Evolutionary conservation across 2,329 filamentous ascomycete species (phyloP).

Genomic region (Teratosphaeria zuluensis): DNA sequence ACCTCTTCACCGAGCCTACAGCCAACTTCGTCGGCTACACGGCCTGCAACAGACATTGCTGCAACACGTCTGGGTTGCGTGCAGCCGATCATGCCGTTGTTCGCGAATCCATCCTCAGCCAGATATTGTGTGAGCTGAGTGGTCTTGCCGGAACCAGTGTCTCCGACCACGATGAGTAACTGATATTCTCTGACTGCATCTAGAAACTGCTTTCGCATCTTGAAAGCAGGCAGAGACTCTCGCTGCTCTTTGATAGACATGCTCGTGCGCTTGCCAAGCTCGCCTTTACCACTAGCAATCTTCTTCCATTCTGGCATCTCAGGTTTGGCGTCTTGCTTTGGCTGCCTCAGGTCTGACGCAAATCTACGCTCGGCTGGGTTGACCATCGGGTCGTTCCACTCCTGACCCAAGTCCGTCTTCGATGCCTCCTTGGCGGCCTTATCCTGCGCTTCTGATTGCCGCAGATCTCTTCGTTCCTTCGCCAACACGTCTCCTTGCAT

Average conservation of each 20-base stretch:
- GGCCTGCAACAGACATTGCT: slow-evolving; percentile 94
- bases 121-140: slow-evolving; percentile 94
- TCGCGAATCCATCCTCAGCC: slow-evolving; percentile 81
- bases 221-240: slow-evolving; percentile 79
- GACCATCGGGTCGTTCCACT: slow-evolving; percentile 97
- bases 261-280: slow-evolving; percentile 75
- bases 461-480: slow-evolving; percentile 80
- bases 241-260: slow-evolving; percentile 94
- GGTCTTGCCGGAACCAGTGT: slow-evolving; percentile 95
- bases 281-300: slow-evolving; percentile 62
- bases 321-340: slow-evolving; percentile 41
- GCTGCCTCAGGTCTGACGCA: slow-evolving; percentile 70
- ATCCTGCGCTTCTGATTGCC: slow-evolving; percentile 79
- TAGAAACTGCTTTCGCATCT: slow-evolving; percentile 78
- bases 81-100: slow-evolving; percentile 83
- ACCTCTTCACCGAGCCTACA: slow-evolving; percentile 86
- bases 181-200: slow-evolving; percentile 82
- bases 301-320: slow-evolving; percentile 88
- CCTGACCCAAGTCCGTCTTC: slow-evolving; percentile 73
- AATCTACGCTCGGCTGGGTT: slow-evolving; percentile 77
- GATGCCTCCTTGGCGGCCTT: slow-evolving; percentile 61
- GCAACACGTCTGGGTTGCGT: slow-evolving; percentile 95
- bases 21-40: slow-evolving; percentile 91
- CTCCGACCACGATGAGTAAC: slow-evolving; percentile 88
- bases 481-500: slow-evolving; percentile 85